phyloP scores from a whole-genome alignment of 345 rosid species.

The Triadica sebifera region DNA sequence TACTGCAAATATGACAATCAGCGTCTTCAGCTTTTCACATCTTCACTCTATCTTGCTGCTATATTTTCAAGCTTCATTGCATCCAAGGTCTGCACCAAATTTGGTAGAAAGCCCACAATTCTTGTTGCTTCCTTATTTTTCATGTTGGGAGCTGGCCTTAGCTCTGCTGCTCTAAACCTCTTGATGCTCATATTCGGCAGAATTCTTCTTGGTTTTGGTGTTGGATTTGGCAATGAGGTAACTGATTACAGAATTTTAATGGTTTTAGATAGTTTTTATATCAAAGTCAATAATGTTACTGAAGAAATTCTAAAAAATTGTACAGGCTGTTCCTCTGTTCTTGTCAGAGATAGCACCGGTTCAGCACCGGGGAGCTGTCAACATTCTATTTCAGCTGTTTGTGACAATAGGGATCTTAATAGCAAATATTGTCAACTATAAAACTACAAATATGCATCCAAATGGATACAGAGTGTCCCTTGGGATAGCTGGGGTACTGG shows the following conservation, averaged over 20 bases:
- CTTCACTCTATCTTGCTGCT: conserved; percentile 29
- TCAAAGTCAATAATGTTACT: too few species aligned
- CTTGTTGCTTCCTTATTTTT: conserved; percentile 23
- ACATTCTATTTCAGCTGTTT: conserved; percentile 25
- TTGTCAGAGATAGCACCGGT: conserved; percentile 21
- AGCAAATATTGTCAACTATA: conserved; percentile 23
- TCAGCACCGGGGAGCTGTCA: conserved; percentile 23
- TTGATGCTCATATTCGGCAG: conserved; percentile 28
- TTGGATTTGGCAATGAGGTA: conserved; percentile 15
- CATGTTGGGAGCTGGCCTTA: conserved; percentile 15
- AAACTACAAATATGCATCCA: conserved; percentile 9
- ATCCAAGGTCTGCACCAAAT: conserved; percentile 15
- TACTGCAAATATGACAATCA: conserved; percentile 33
- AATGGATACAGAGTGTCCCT: conserved; percentile 23
- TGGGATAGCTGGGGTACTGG: conserved; percentile 19
- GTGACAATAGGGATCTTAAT: conserved; percentile 19
- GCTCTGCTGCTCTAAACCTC: conserved; percentile 9
- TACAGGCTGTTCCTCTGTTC: conserved; percentile 25
- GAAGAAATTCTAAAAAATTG: background rate
- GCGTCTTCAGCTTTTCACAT: conserved; percentile 31
- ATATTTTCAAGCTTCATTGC: conserved; percentile 25
- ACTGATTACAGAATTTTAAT: too few species aligned
- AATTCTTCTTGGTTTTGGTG: conserved; percentile 29
- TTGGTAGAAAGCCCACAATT: conserved; percentile 26
- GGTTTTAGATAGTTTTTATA: too few species aligned